phyloP scores from a whole-genome alignment of 768 basidiomycete species.

The Leccinum aurantiacum region DNA sequence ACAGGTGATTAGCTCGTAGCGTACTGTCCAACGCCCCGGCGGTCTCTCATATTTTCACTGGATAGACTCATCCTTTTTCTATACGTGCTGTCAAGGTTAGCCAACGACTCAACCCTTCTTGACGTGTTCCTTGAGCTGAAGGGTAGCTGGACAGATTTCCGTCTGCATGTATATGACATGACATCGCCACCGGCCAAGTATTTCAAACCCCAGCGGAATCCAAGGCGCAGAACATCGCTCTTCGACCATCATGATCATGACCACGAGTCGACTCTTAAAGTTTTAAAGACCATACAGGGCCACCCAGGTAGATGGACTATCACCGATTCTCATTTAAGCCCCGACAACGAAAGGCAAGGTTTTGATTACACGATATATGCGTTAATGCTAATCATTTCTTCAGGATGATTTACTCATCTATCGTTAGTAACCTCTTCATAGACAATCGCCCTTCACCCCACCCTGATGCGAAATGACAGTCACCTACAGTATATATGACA shows the following conservation, averaged over 20 bases:
- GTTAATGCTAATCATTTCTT: conserved; percentile 4
- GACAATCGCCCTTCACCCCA: neutral
- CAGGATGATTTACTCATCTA: conserved; percentile 92
- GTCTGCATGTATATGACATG: conserved; percentile 85
- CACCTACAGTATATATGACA: conserved; percentile 72
- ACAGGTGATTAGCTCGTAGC: conserved; percentile 43
- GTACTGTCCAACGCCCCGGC: neutral
- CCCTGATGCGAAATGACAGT: conserved; percentile 40
- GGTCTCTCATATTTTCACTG: conserved; percentile 5
- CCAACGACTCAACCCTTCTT: neutral
- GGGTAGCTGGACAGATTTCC: conserved; percentile 61
- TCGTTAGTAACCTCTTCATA: conserved; percentile 42
- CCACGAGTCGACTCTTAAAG: conserved; percentile 49
- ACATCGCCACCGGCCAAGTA: conserved; percentile 44
- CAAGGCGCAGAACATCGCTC: conserved; percentile 16
- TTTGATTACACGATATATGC: conserved; percentile 49
- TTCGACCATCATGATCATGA: conserved; percentile 35
- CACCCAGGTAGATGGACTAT: conserved; percentile 86
- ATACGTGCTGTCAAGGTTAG: conserved; percentile 84
- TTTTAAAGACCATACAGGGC: conserved; percentile 70
- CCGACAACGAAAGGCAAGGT: conserved; percentile 77
- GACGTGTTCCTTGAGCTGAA: neutral
- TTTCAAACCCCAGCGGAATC: conserved; percentile 14
- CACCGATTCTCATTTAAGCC: conserved; percentile 89
- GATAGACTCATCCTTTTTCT: conserved; percentile 86